A percentile compares a stretch with the other conserved stretches of the same genome.
Evolutionary conservation across 306 rosid species (phyloP).

Genomic region (Rosa chinensis): DNA sequence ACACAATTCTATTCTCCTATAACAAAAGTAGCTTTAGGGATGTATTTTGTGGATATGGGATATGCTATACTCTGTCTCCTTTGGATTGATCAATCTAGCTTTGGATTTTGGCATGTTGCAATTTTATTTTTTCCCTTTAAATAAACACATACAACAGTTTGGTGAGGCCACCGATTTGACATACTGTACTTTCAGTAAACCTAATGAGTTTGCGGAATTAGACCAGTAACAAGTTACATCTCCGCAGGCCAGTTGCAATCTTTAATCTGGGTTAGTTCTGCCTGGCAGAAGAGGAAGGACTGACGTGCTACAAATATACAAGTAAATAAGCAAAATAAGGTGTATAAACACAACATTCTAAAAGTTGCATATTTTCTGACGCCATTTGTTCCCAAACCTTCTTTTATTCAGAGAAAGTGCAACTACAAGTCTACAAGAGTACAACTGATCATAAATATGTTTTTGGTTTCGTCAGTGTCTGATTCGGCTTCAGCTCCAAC

Average conservation of each 20-base stretch:
- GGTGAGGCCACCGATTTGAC: no score
- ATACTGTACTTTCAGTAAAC: no score
- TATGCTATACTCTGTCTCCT: no score
- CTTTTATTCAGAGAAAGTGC: background rate
- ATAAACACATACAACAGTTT: no score
- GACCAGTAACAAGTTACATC: no score
- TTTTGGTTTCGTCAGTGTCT: background rate
- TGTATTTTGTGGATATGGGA: background rate
- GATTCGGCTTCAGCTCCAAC: slow-evolving; percentile 32
- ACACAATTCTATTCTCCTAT: no score
- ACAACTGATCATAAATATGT: background rate
- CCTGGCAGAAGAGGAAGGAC: no score
- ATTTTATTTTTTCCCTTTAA: background rate
- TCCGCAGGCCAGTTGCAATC: no score
- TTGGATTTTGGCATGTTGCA: background rate
- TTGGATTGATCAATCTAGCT: background rate
- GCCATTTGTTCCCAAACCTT: background rate
- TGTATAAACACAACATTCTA: background rate
- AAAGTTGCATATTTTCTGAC: no score
- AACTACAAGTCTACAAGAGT: background rate
- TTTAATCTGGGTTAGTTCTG: no score
- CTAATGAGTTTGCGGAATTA: no score
- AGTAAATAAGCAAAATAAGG: background rate
- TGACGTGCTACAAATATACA: no score
- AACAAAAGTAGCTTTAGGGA: background rate